Conservation (phyloP, 169 alveolate genomes). For the Plasmodium falciparum region DNA sequence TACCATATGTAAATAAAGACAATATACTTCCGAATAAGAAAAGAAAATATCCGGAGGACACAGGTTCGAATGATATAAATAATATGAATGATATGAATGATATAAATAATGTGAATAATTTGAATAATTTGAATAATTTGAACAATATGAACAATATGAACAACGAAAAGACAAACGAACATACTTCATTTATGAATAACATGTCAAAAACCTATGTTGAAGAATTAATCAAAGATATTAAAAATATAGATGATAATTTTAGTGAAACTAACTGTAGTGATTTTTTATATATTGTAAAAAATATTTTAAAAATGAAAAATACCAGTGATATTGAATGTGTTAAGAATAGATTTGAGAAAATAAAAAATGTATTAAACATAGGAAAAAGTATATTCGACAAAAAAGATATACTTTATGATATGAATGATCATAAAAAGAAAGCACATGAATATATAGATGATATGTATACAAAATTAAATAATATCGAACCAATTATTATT, state of each 20-base stretch:
- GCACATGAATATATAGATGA: slow-evolving; percentile 46
- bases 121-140: background rate
- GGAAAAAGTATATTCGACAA: slow-evolving; percentile 39
- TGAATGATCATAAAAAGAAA: background rate
- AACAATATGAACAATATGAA: background rate
- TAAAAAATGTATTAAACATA: slow-evolving; percentile 37
- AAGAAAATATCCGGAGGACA: slow-evolving; percentile 28
- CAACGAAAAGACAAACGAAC: background rate
- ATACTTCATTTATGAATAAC: slow-evolving; percentile 12
- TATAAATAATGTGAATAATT: background rate
- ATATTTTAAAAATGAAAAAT: slow-evolving; percentile 57
- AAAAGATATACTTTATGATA: slow-evolving; percentile 22
- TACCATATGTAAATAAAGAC: slow-evolving; percentile 17
- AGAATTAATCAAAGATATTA: slow-evolving; percentile 60
- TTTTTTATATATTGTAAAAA: slow-evolving; percentile 53
- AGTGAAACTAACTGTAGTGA: slow-evolving; percentile 39
- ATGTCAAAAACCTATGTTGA: slow-evolving; percentile 59
- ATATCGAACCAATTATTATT: slow-evolving; percentile 40
- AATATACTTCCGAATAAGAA: slow-evolving; percentile 1
- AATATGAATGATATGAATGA: background rate
- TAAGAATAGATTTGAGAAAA: slow-evolving; percentile 43
- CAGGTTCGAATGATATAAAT: background rate
- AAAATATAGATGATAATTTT: slow-evolving; percentile 22
- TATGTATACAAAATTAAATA: slow-evolving; percentile 46
- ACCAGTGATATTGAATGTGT: slow-evolving; percentile 19